Evolutionary conservation across 768 basidiomycete species (phyloP).

Genomic region (Cubamyces sp.): DNA sequence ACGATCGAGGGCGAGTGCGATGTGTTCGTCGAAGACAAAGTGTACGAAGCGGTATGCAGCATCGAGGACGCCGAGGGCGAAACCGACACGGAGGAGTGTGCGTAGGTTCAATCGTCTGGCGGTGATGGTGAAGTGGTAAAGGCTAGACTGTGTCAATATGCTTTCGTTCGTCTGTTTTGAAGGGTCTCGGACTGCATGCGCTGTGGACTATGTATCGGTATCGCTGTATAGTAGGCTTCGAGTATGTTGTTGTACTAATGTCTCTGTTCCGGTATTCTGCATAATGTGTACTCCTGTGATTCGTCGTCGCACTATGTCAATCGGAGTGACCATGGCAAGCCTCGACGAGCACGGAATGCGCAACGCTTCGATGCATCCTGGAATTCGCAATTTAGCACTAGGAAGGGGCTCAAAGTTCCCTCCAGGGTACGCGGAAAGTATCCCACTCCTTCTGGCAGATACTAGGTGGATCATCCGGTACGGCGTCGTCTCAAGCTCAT

Average conservation of each 20-base stretch:
- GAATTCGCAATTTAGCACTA: too few relatives aligned
- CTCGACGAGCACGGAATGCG: too few relatives aligned
- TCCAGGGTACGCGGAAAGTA: too few relatives aligned
- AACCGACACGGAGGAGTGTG: conserved; percentile 10
- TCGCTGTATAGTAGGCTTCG: conserved; percentile 7
- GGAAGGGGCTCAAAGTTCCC: too few relatives aligned
- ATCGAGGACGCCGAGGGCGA: conserved; percentile 9
- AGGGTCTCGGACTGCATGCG: neutral
- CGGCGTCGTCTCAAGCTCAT: too few relatives aligned
- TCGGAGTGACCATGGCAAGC: too few relatives aligned
- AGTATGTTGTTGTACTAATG: neutral
- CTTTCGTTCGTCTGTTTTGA: neutral
- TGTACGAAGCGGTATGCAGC: conserved; percentile 14
- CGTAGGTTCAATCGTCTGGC: neutral
- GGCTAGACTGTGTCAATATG: neutral
- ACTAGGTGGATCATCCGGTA: too few relatives aligned
- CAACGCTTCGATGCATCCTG: too few relatives aligned
- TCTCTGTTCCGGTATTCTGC: neutral
- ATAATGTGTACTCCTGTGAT: neutral
- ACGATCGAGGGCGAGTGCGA: conserved; percentile 59
- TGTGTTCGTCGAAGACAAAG: conserved; percentile 55
- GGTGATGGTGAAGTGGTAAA: too few relatives aligned
- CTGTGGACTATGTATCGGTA: conserved; percentile 5
- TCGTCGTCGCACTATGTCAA: too few relatives aligned
- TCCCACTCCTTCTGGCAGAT: too few relatives aligned